Base-by-base conservation (phyloP, 2,329 filamentous ascomycete species). In the Diaporthe amygdali region DNA sequence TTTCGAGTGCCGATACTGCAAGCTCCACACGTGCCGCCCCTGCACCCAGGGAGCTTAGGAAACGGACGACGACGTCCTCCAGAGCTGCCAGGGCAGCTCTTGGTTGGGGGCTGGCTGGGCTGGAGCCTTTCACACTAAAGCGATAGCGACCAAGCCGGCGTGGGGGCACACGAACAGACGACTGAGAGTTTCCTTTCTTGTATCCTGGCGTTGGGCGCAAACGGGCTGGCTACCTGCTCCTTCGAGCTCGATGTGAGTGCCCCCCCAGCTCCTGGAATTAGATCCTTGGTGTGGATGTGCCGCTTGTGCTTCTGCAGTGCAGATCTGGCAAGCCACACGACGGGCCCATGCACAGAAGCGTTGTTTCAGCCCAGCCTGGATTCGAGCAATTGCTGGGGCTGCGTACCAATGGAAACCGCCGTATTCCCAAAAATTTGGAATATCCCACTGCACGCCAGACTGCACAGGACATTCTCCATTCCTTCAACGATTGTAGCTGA, bases 1-100 rank as follows among this genome's bases (percentile, higher is more conserved):
- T 76, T 92, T 88, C 74, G 89, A 93, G 79, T 93, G 91, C 82
- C 84, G 86, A 73, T 91, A 91, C 79, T 93, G 91, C 87, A 90
- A 90, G 79, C 81, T 91, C 64, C 90, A 92, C 81, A 86, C 88
- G 37, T 93, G 91, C 79, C 84, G 89, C 66, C 81, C 84, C 32
- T 92, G 91, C 78, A 85, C 86, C 56, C 83, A 88, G 72, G 83
- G 78, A 71, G 81, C 80, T 75, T 85, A 70, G 75, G 8, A 14
- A 37, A 10, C 39, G 10, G n/a, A 22, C 39, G 17, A 54, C 34
- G 5, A 22, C 32, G 12, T 30, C 46, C 25, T 46, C 41, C 39
- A 30, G 56, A 32, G 14, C 10, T 37, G 34, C 22, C 46, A 8
- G n/a, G n/a, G n/a, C n/a, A n/a, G n/a, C n/a, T n/a, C n/a, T n/a